A percentile compares a stretch with the other conserved stretches of the same genome.
These are phyloP conservation scores for Colletotrichum godetiae DNA, from an alignment of 2,329 filamentous ascomycete species.

Conservation along the genomic window DNA sequence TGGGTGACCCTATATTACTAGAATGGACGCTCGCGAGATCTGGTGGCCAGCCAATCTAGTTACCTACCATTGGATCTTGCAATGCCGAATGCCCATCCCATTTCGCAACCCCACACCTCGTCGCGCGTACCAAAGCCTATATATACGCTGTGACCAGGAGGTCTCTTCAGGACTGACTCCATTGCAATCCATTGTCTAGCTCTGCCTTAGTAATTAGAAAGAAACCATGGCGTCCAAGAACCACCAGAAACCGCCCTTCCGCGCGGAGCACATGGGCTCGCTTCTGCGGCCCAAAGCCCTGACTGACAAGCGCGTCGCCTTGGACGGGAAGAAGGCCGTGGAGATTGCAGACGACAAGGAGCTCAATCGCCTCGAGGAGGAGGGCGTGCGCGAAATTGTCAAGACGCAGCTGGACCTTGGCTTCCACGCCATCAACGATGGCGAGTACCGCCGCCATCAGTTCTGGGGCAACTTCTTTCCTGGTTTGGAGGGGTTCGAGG, in stretches of 20 bases:
- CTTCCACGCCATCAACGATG: constrained; percentile 74
- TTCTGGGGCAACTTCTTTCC: constrained; percentile 49
- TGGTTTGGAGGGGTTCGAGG: constrained; percentile 54
- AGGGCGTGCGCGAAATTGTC: constrained; percentile 74
- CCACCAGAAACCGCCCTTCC: constrained; percentile 65
- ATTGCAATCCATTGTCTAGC: constrained; percentile 5
- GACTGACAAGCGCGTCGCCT: constrained; percentile 44
- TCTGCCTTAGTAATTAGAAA: neutral
- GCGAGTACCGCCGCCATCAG: constrained; percentile 68
- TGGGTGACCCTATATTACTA: neutral
- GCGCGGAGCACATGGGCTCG: constrained; percentile 81
- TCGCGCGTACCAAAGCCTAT: neutral
- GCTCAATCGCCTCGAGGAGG: constrained; percentile 72
- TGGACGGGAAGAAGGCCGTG: constrained; percentile 42
- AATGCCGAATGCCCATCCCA: neutral
- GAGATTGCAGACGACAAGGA: constrained; percentile 57
- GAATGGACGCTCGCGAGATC: neutral
- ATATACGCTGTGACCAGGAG: neutral
- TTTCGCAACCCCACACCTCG: neutral
- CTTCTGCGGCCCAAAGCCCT: constrained; percentile 71
- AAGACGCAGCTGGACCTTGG: constrained; percentile 75
- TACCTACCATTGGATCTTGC: neutral
- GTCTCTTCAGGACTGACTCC: too few relatives aligned
- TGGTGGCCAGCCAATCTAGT: neutral
- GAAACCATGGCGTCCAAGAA: constrained; percentile 28